A percentile compares a stretch with the other conserved stretches of the same genome.
phyloP scores from a whole-genome alignment of 129 eudicot species.

The Flaveria trinervia region DNA sequence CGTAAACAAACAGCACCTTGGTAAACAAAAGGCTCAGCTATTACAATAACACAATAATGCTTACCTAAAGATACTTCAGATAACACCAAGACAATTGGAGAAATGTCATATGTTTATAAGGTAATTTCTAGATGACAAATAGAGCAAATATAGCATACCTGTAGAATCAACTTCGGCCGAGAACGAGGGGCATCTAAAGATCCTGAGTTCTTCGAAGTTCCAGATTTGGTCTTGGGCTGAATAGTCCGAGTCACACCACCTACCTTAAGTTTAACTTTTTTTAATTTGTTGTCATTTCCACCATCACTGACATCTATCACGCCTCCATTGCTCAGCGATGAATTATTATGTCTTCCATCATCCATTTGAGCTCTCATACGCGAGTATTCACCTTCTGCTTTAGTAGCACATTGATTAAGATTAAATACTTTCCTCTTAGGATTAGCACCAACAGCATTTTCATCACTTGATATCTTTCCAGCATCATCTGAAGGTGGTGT shows the following conservation, averaged over 20 bases:
- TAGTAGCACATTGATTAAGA: constrained; percentile 70
- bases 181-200: constrained; percentile 50
- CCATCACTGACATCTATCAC: constrained; percentile 37
- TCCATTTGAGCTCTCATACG: constrained; percentile 45
- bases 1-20: neutral
- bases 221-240: constrained; percentile 62
- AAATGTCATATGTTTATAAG: neutral
- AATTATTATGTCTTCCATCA: constrained; percentile 42
- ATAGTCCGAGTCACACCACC: constrained; percentile 84
- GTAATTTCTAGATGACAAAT: neutral
- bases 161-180: constrained; percentile 50
- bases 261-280: constrained; percentile 84
- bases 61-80: constrained; percentile 2
- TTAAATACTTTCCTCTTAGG: constrained; percentile 75
- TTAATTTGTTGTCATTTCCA: constrained; percentile 61
- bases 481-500: constrained; percentile 68
- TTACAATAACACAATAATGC: constrained; percentile 18
- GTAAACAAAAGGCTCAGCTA: constrained; percentile 18
- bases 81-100: neutral
- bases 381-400: constrained; percentile 45
- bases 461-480: constrained; percentile 74
- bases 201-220: constrained; percentile 42
- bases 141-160: constrained; percentile 43
- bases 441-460: constrained; percentile 50
- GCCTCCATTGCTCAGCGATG: constrained; percentile 43